These are phyloP conservation scores for Fusarium buxicola DNA, from an alignment of 2,329 filamentous ascomycete genomes.

Conservation along the genomic window DNA sequence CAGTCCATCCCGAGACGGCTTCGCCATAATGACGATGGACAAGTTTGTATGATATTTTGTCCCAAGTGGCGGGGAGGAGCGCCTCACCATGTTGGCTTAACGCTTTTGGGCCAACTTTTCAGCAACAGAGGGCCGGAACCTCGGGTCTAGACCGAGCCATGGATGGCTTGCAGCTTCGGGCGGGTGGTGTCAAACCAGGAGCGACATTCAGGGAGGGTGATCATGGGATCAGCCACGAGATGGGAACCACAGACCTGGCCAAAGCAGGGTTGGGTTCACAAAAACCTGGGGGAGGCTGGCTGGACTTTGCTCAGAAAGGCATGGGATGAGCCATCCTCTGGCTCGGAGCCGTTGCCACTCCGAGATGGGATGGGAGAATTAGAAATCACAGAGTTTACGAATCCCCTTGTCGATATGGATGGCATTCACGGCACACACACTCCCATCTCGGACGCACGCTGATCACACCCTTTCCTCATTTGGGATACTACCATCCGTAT, in stretches of 20 bases:
- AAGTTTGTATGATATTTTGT: constrained; percentile 3
- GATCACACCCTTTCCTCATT: constrained; percentile 33
- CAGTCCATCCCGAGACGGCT: constrained; percentile 1
- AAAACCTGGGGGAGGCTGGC: constrained; percentile 28
- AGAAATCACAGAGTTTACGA: constrained; percentile 18
- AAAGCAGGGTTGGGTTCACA: constrained; percentile 30
- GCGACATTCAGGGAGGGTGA: constrained; percentile 9
- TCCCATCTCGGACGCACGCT: constrained; percentile 3
- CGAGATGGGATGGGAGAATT: constrained; percentile 19
- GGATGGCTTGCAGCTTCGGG: constrained; percentile 14
- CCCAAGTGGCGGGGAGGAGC: neutral
- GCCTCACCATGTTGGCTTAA: constrained; percentile 8
- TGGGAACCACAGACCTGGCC: constrained; percentile 21
- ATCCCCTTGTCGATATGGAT: neutral
- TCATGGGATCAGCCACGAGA: constrained; percentile 29
- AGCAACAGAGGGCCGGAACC: constrained; percentile 1
- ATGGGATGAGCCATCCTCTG: neutral
- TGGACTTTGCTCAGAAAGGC: constrained; percentile 6
- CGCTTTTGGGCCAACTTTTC: constrained; percentile 1
- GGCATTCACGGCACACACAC: constrained; percentile 1
- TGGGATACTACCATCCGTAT: too few species aligned
- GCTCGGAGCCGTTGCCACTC: neutral
- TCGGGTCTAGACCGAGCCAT: constrained; percentile 16
- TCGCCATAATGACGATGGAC: constrained; percentile 19
- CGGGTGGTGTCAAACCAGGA: constrained; percentile 6